phyloP scores from a whole-genome alignment of 306 rosid species.

The Cicer chorassanicum region DNA sequence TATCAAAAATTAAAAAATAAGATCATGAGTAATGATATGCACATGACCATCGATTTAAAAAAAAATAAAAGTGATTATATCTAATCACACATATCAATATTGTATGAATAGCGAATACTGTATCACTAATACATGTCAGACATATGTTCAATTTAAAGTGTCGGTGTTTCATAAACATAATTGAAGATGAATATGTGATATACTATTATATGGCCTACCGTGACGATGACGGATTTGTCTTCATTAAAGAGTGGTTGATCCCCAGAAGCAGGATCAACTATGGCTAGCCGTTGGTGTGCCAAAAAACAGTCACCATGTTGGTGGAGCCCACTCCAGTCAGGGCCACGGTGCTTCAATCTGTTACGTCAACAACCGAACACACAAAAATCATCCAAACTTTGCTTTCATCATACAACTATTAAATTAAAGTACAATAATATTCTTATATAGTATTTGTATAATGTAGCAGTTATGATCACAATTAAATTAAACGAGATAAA shows the following conservation, averaged over 20 bases:
- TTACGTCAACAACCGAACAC: slow-evolving; percentile 25
- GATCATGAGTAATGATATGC: background rate
- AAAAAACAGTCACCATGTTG: slow-evolving; percentile 81
- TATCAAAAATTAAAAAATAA: background rate
- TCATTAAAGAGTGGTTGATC: slow-evolving; percentile 98
- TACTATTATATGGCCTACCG: slow-evolving; percentile 54
- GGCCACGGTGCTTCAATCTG: slow-evolving; percentile 97
- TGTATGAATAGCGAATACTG: background rate
- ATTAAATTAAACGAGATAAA: no score
- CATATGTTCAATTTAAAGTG: background rate
- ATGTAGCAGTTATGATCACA: background rate
- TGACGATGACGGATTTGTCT: slow-evolving; percentile 78
- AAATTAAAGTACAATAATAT: background rate
- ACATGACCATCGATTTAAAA: background rate
- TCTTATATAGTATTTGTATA: background rate
- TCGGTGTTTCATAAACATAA: background rate
- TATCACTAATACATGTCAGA: background rate
- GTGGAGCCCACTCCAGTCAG: slow-evolving; percentile 96
- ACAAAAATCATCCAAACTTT: slow-evolving; percentile 1
- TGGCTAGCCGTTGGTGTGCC: slow-evolving; percentile 95
- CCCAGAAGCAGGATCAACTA: slow-evolving; percentile 97
- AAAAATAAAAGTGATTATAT: background rate
- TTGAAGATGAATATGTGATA: background rate
- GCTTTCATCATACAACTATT: background rate
- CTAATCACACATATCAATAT: background rate